Evolutionary conservation across 2,329 filamentous ascomycete genomes (phyloP).

Genomic region (Paracoccidioides lutzii): DNA sequence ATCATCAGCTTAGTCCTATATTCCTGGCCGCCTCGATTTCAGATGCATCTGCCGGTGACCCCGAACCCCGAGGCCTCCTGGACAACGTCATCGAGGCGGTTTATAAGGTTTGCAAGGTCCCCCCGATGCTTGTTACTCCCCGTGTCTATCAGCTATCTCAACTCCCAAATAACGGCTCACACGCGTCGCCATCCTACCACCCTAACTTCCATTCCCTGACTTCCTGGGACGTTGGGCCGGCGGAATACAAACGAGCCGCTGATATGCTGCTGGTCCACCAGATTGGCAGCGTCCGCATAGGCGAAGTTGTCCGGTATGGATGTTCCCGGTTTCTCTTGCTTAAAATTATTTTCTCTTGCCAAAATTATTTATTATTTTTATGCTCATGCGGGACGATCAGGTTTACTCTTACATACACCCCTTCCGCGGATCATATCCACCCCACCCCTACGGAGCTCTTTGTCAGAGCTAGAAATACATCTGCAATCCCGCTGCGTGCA

Average conservation of each 20-base stretch:
- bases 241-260: slow-evolving; percentile 14
- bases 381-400: slow-evolving; percentile 21
- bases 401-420: slow-evolving; percentile 82
- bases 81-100: slow-evolving; percentile 9
- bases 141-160: slow-evolving; percentile 32
- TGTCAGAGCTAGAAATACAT: slow-evolving; percentile 84
- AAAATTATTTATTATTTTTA: not conserved
- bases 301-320: slow-evolving; percentile 73
- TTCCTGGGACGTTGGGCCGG: slow-evolving; percentile 22
- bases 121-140: slow-evolving; percentile 32
- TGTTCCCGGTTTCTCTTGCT: not conserved
- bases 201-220: slow-evolving; percentile 21
- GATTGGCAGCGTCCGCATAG: slow-evolving; percentile 80
- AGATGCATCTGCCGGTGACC: slow-evolving; percentile 1
- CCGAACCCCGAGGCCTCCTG: not conserved
- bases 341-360: not conserved
- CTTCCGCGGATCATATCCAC: slow-evolving; percentile 74
- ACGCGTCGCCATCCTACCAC: slow-evolving; percentile 13
- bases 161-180: slow-evolving; percentile 19
- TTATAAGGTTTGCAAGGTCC: slow-evolving; percentile 9
- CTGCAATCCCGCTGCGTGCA: slow-evolving; percentile 76
- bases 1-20: not conserved
- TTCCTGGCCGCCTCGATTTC: not conserved
- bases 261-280: slow-evolving; percentile 85
- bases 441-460: slow-evolving; percentile 70